Evolutionary conservation across 345 rosid genomes (phyloP).

Genomic region (Alliaria petiolata): DNA sequence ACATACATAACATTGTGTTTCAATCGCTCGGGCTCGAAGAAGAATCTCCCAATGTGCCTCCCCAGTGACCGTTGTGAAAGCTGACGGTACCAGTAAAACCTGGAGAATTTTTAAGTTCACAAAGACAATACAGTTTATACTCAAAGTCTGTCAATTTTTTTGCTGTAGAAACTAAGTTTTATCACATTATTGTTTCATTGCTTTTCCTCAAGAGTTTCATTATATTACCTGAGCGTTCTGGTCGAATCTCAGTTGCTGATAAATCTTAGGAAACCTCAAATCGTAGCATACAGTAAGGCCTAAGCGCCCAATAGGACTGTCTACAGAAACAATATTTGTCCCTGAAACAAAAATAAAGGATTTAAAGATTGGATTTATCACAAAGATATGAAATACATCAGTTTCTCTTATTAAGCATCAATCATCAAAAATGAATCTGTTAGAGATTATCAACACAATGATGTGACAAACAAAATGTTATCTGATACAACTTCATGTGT

Average conservation of each 20-base stretch:
- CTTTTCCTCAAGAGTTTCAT: background rate
- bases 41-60: slow-evolving; percentile 96
- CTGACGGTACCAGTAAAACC: slow-evolving; percentile 85
- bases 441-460: background rate
- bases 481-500: background rate
- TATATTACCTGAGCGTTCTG: slow-evolving; percentile 68
- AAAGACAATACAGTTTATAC: background rate
- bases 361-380: slow-evolving; percentile 3
- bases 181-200: background rate
- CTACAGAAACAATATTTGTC: slow-evolving; percentile 60
- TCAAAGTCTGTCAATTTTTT: background rate
- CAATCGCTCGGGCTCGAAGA: slow-evolving; percentile 88
- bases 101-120: slow-evolving; percentile 22
- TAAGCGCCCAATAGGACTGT: slow-evolving; percentile 79
- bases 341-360: slow-evolving; percentile 39
- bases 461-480: background rate
- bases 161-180: background rate
- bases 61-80: slow-evolving; percentile 86
- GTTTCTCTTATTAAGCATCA: background rate
- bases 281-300: slow-evolving; percentile 90
- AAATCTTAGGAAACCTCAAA: slow-evolving; percentile 86
- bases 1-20: slow-evolving; percentile 94
- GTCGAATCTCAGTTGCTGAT: slow-evolving; percentile 80
- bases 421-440: background rate
- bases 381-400: background rate